These are phyloP conservation scores for Tetrahymena thermophila DNA, from an alignment of 73 alveolate species.

Conservation along the genomic window DNA sequence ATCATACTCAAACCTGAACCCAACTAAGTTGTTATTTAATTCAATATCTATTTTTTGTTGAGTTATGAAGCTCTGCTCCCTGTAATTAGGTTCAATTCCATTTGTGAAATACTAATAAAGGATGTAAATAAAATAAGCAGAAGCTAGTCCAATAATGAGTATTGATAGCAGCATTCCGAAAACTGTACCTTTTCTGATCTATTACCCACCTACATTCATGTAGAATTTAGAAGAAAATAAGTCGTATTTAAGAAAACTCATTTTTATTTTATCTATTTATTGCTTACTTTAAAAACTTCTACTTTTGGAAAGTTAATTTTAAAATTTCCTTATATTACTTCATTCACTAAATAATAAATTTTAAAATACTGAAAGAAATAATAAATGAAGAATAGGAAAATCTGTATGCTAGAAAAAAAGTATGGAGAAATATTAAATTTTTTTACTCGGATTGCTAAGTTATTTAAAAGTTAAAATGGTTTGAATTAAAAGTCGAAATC, in stretches of 20 bases:
- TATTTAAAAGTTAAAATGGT: no score
- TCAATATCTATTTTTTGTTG: not conserved
- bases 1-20: not conserved
- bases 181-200: not conserved
- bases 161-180: not conserved
- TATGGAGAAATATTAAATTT: no score
- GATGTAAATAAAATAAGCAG: not conserved
- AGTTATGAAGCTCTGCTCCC: not conserved
- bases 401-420: no score
- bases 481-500: no score
- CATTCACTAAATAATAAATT: no score
- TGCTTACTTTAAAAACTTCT: not conserved
- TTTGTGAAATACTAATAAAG: not conserved
- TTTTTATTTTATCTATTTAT: no score
- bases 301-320: not conserved
- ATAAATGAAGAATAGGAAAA: no score
- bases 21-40: not conserved
- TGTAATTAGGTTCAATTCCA: not conserved
- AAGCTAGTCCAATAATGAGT: not conserved
- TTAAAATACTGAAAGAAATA: no score
- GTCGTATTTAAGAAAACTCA: not conserved
- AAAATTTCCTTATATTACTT: no score
- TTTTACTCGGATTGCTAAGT: no score
- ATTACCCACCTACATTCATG: not conserved
- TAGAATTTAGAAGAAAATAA: not conserved